Evolutionary conservation across 768 basidiomycete species (phyloP).

Genomic region (Suillus paluster): DNA sequence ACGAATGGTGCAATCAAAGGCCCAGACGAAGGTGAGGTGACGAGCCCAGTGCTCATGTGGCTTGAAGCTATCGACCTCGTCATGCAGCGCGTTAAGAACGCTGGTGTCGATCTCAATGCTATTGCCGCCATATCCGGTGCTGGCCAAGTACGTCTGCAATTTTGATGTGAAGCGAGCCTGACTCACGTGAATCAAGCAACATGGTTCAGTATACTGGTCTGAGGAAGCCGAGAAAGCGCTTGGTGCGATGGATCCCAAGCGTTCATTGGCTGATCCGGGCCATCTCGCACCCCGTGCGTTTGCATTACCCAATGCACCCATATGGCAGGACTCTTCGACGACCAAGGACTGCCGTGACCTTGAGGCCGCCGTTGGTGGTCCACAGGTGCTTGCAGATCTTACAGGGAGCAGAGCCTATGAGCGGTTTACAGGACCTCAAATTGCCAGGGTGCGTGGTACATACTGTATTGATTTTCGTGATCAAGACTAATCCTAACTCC

Average conservation of each 20-base stretch:
- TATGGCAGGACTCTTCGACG: slow-evolving; percentile 93
- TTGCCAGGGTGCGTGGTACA: slow-evolving; percentile 59
- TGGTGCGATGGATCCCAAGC: slow-evolving; percentile 52
- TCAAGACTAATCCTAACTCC: background rate
- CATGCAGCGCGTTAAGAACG: slow-evolving; percentile 60
- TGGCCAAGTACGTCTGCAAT: slow-evolving; percentile 59
- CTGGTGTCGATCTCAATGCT: slow-evolving; percentile 59
- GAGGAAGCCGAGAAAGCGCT: slow-evolving; percentile 54
- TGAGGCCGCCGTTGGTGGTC: slow-evolving; percentile 69
- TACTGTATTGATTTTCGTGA: background rate
- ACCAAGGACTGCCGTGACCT: slow-evolving; percentile 71
- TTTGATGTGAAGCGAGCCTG: background rate
- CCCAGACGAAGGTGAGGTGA: slow-evolving; percentile 72
- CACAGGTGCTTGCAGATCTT: slow-evolving; percentile 70
- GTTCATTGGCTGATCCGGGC: slow-evolving; percentile 47
- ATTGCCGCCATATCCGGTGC: slow-evolving; percentile 77
- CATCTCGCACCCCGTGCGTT: slow-evolving; percentile 72
- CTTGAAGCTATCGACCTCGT: slow-evolving; percentile 85
- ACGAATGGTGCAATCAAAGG: slow-evolving; percentile 68
- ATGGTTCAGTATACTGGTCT: slow-evolving; percentile 88
- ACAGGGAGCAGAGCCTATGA: slow-evolving; percentile 88
- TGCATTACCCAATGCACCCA: slow-evolving; percentile 68
- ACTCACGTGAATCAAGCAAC: slow-evolving; percentile 58
- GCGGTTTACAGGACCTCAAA: slow-evolving; percentile 87
- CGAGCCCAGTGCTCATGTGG: slow-evolving; percentile 83